Base-by-base conservation (phyloP, 2,329 filamentous ascomycete genomes). In the Elsinoe fawcettii region DNA sequence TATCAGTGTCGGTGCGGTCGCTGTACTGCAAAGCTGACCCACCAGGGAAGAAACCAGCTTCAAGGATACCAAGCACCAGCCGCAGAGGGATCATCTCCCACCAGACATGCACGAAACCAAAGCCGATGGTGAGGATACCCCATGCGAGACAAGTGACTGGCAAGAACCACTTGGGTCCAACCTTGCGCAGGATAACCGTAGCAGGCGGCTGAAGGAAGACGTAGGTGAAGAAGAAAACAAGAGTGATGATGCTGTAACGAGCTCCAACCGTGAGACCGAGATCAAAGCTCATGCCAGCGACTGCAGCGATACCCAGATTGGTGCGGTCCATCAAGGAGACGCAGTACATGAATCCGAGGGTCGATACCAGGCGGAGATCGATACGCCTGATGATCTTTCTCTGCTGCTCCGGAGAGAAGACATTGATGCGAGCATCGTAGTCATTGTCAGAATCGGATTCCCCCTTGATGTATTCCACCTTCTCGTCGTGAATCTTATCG, bases 321-420 rank as follows among this genome's bases (percentile, higher is more conserved):
- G 86, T 89, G n/a, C 88, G 77, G 66, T 93, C 88, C 82, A 92
- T 88, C 59, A 92, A 73, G 62, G 81, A 86, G 64, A 88, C 77
- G 67, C 86, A 88, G 70, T 91, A 91, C 73, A 90, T 79, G 62
- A 65, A 63, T 9, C 74, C 74, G 2, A 75, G 69, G 0, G 71
- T 75, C 5, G 70, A 63, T 23, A 76, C 73, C 16, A 76, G 65
- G 34, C 74, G 69, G 16, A 71, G 73, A 69, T 93, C 88, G 62
- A 92, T 75, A 7, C 82, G 81, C 58, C 78, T 77, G 37, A 90
- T 81, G 64, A 92, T 89, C 23, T 70, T 77, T 65, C 73, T 79
- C 70, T 86, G 80, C 69, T 90, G 82, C 11, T 73, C 69, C 0
- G 75, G 75, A 1, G 79, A 75, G 68, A 83, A 83, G 41, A 62